phyloP scores from a whole-genome alignment of 441 rosid species.

The Adansonia gregorii region DNA sequence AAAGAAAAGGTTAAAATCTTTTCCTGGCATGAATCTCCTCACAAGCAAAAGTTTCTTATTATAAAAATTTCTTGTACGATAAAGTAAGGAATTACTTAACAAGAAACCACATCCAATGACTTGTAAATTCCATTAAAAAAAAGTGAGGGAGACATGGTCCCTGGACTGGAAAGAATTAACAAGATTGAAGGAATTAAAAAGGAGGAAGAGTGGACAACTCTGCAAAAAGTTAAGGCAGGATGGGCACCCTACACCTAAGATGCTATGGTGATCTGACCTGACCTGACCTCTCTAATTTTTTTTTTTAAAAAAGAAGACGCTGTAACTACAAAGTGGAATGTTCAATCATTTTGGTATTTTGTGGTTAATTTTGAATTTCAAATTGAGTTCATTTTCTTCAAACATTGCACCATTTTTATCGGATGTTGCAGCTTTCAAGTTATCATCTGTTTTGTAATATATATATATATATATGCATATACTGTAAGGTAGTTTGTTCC shows the following conservation, averaged over 20 bases:
- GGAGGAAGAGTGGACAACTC: constrained; percentile 2
- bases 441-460: background rate
- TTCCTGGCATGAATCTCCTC: background rate
- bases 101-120: background rate
- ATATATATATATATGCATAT: too few relatives aligned
- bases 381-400: background rate
- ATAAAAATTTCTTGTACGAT: background rate
- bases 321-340: constrained; percentile 16
- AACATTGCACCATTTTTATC: background rate
- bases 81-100: background rate
- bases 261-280: too few relatives aligned
- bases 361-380: constrained; percentile 22
- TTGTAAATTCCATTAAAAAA: background rate
- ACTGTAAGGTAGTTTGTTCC: background rate
- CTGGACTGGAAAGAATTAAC: background rate
- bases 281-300: background rate
- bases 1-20: background rate
- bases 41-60: background rate
- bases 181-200: background rate
- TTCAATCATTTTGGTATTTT: constrained; percentile 22
- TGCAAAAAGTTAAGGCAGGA: background rate
- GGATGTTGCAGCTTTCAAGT: constrained; percentile 23
- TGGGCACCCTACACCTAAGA: background rate
- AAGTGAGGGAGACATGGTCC: background rate
- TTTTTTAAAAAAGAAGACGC: background rate